Evolutionary conservation across 176 grass and related monocot genomes (phyloP), one percentile per base, ranked within the genome.

Genomic region (Raddia distichophylla): DNA sequence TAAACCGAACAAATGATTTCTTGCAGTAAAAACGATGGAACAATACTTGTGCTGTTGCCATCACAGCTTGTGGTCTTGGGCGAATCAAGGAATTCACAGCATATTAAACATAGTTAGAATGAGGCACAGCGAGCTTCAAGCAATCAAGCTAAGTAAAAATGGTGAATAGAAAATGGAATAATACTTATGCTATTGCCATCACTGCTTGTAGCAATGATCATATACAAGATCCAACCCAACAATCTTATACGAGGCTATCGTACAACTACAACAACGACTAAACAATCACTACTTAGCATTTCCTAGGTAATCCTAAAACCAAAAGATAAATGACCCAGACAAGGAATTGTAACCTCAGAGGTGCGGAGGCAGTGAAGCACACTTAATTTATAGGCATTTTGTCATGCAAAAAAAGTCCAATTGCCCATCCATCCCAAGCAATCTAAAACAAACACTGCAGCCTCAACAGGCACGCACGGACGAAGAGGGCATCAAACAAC

Each of bases 1-100:
- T 98, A 60, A 98, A 98, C 20, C 91, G 69, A 64, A 89, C 90
- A 85, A 99, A 99, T 50, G 93, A 99, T 73, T 99, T 99, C 65
- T 95, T 99, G 82, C 93, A 95, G 78, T 88, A 99, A 87, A 95
- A 99, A 4, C 91, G 90, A 82, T 95, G 96, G 49, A 95, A 95
- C n/a, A 99, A 64, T 58, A 99, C 93, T 75, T 99, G 90, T 10
- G 86, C 96, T 33, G 93, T 98, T 18, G 90, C 96, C 96, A 98
- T 95, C 68, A 98, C 96, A 14, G 86, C 96, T 84, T 99, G 93
- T 52, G 93, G 96, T 70, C 93, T 95, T 87, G 76, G 52, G 37
- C 37, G 35, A 71, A 65, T 87, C 70, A 94, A 85, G 86, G 76
- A 80, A 87, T 79, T 46, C 69, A 64, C 20, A 43, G 61, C 62